These are phyloP conservation scores for Paradendryphiella salina DNA, from an alignment of 2,329 filamentous ascomycete species.

Conservation along the genomic window DNA sequence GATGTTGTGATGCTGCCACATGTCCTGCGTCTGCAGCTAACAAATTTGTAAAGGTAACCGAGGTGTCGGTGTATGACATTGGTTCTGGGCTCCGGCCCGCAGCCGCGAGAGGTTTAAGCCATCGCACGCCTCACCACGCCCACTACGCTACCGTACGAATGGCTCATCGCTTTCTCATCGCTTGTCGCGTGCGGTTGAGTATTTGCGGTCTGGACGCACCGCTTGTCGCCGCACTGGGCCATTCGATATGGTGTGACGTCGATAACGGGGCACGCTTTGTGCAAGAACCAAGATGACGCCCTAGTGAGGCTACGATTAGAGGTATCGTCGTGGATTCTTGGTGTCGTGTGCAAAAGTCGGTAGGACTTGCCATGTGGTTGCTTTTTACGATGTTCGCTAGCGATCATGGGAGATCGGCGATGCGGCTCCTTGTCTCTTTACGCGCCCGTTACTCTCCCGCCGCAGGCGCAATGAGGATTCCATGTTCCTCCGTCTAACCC, in stretches of 20 bases:
- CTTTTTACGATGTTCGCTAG: slow-evolving; percentile 22
- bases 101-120: slow-evolving; percentile 31
- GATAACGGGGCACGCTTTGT: slow-evolving; percentile 6
- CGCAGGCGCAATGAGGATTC: slow-evolving; percentile 31
- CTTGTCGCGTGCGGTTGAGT: slow-evolving; percentile 30
- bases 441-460: slow-evolving; percentile 33
- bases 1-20: slow-evolving; percentile 45
- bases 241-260: slow-evolving; percentile 31
- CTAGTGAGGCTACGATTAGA: slow-evolving; percentile 18
- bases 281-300: slow-evolving; percentile 7
- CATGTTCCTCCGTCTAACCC: slow-evolving; percentile 18
- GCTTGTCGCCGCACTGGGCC: slow-evolving; percentile 33
- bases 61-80: slow-evolving; percentile 35
- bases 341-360: slow-evolving; percentile 2
- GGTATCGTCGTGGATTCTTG: slow-evolving; percentile 13
- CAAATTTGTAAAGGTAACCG: slow-evolving; percentile 33
- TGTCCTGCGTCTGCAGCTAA: slow-evolving; percentile 48
- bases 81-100: slow-evolving; percentile 34
- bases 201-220: slow-evolving; percentile 33
- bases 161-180: slow-evolving; percentile 21
- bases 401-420: slow-evolving; percentile 25
- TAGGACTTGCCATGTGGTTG: slow-evolving; percentile 14
- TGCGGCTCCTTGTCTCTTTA: slow-evolving; percentile 15
- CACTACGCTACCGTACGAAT: slow-evolving; percentile 21
- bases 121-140: slow-evolving; percentile 38